Conservation (phyloP, 139 green algal species). For the Chlamydomonas incerta region DNA sequence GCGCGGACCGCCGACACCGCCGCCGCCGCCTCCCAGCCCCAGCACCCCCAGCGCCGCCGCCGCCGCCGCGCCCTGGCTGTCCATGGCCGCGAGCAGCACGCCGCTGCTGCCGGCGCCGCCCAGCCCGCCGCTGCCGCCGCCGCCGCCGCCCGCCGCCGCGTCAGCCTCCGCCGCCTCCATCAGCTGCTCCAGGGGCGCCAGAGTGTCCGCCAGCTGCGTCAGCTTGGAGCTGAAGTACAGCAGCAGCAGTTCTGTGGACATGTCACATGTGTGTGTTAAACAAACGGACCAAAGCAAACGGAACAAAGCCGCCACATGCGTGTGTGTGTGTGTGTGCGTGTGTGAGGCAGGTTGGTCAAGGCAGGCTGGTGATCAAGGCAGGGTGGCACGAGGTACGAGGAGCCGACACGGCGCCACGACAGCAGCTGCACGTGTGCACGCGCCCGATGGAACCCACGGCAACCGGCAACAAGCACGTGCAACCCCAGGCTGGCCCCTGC, state of each 20-base stretch:
- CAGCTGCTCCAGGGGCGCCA: constrained; percentile 32
- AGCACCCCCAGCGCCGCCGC: not conserved
- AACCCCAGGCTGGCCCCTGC: too few relatives aligned
- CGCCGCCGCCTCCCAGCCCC: not conserved
- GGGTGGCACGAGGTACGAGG: too few relatives aligned
- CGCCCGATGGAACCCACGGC: too few relatives aligned
- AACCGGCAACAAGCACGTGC: too few relatives aligned
- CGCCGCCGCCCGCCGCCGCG: not conserved
- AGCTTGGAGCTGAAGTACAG: constrained; percentile 56
- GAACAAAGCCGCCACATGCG: too few relatives aligned
- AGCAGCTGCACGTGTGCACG: too few relatives aligned
- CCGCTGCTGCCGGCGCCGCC: constrained; percentile 14
- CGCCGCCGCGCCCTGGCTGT: not conserved
- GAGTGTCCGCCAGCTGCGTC: constrained; percentile 42
- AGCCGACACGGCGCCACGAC: too few relatives aligned
- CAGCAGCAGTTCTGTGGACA: constrained; percentile 54
- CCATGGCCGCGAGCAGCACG: not conserved
- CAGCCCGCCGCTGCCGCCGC: not conserved
- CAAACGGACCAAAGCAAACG: too few relatives aligned
- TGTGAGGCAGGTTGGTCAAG: too few relatives aligned
- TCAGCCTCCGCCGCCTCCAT: constrained; percentile 28
- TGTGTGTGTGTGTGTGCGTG: too few relatives aligned
- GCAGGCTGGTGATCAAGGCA: too few relatives aligned
- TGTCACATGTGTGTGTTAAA: too few relatives aligned
- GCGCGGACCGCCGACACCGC: not conserved